Base-by-base conservation (phyloP, 306 rosid genomes). In the Quercus variabilis region DNA sequence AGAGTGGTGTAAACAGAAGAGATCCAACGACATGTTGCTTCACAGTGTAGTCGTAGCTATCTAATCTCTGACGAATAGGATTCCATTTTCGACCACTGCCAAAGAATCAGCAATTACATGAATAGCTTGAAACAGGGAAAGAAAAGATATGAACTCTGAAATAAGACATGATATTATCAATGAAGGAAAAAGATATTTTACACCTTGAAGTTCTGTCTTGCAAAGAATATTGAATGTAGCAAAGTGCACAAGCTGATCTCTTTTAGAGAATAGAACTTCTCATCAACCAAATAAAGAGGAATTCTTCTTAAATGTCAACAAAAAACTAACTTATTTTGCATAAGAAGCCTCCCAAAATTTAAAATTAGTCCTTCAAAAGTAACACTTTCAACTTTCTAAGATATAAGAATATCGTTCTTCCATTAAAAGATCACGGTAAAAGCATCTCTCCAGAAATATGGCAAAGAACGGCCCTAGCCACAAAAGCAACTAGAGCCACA, bases 21-120 rank as follows among this genome's bases (percentile, higher is more conserved):
- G 99, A 95, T 82, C 99, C 99, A 63, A 92, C 91, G 58, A 92
- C 81, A 79, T 95, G 99, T 76, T 95, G 97, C 87, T 92, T 95
- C 89, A 92, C 93, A 30, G 89, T 86, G 90, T 95, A 95, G 83
- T 92, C 94, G 84, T 92, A 92, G 85, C 96, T 92, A 85, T 95
- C 99, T 78, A 95, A 83, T 85, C 99, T 91, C 89, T 87, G 87
- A 20, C 97, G 95, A 74, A 92, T 98, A 86, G 98, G 99, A 85
- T 95, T 95, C 97, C 89, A 90, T 87, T 95, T 95, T 73, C 87
- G 92, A 74, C 97, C 98, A 88, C 99, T 92, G 98, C 81, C 56
- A 90, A 80, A 80, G 69, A 75, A 6, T 77, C 76, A 81, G 63
- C 73, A 79, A 78, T 59, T 56, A 55, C 19, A 60, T 73, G 71